Evolutionary conservation across 2,329 filamentous ascomycete genomes (phyloP).

Genomic region (Polytolypa hystricis): DNA sequence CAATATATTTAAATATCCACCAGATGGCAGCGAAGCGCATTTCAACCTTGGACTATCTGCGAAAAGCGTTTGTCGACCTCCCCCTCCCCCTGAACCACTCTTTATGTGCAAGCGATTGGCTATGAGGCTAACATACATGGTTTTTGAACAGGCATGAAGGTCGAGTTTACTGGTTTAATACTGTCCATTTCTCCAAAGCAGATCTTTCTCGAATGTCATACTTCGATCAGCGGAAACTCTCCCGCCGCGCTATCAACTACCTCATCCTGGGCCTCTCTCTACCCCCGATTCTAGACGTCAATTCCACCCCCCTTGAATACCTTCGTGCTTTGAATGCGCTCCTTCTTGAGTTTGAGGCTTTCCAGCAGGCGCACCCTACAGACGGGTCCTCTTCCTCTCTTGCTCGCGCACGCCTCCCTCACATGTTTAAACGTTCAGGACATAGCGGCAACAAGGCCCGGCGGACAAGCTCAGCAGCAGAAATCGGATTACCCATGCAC

Average conservation of each 20-base stretch:
- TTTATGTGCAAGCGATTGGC: too few species aligned
- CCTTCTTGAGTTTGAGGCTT: constrained; percentile 83
- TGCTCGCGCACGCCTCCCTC: constrained; percentile 65
- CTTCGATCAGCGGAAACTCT: constrained; percentile 72
- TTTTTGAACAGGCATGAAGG: constrained; percentile 63
- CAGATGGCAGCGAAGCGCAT: constrained; percentile 87
- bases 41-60: constrained; percentile 82
- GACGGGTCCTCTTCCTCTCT: constrained; percentile 60
- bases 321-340: constrained; percentile 76
- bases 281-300: constrained; percentile 79
- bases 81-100: not conserved
- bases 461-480: constrained; percentile 48
- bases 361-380: constrained; percentile 75
- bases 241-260: constrained; percentile 85
- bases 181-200: constrained; percentile 74
- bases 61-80: constrained; percentile 62
- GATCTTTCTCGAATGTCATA: constrained; percentile 76
- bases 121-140: not conserved
- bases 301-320: constrained; percentile 71
- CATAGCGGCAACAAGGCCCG: constrained; percentile 47
- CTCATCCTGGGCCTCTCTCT: constrained; percentile 86
- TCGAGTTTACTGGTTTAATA: constrained; percentile 96
- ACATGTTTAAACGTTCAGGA: constrained; percentile 64
- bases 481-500: constrained; percentile 46
- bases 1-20: constrained; percentile 59